Evolutionary conservation across 2,329 filamentous ascomycete genomes (phyloP).

Genomic region (Fusarium nygamai): DNA sequence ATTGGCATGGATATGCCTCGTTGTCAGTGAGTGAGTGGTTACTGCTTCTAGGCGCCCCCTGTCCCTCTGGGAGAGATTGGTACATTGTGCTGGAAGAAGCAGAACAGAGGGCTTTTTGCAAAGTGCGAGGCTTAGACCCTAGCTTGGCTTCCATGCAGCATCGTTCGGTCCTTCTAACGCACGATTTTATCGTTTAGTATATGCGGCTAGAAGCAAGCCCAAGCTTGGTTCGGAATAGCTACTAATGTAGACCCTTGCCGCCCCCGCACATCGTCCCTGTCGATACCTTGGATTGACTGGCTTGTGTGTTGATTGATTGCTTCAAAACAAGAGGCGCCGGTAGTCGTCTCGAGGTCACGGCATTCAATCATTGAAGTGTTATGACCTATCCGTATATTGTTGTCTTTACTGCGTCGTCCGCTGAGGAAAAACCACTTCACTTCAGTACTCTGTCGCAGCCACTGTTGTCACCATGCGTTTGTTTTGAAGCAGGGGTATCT

Average conservation of each 20-base stretch:
- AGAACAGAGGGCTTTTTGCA: conserved; percentile 40
- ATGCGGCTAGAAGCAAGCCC: conserved; percentile 28
- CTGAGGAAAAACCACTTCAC: neutral
- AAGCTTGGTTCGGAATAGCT: conserved; percentile 35
- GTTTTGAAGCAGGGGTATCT: conserved; percentile 9
- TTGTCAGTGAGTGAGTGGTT: conserved; percentile 23
- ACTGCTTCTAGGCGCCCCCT: conserved; percentile 20
- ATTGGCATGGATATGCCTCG: conserved; percentile 33
- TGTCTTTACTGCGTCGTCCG: conserved; percentile 8
- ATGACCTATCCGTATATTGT: neutral
- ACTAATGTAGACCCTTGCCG: conserved; percentile 27
- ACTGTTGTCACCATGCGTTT: conserved; percentile 12
- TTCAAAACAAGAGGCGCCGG: conserved; percentile 24
- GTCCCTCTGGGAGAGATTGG: conserved; percentile 21
- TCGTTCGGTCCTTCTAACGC: conserved; percentile 46
- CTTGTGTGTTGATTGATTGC: conserved; percentile 14
- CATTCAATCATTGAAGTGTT: conserved; percentile 17
- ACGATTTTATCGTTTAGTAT: conserved; percentile 41
- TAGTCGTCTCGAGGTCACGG: conserved; percentile 29
- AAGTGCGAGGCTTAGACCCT: conserved; percentile 43
- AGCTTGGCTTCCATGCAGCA: conserved; percentile 41
- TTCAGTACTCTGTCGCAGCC: conserved; percentile 4
- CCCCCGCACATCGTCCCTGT: conserved; percentile 39
- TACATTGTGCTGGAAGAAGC: conserved; percentile 1
- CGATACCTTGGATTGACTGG: conserved; percentile 24